These are phyloP conservation scores for Piedraia hortae DNA, from an alignment of 2,329 filamentous ascomycete species.

Conservation along the genomic window DNA sequence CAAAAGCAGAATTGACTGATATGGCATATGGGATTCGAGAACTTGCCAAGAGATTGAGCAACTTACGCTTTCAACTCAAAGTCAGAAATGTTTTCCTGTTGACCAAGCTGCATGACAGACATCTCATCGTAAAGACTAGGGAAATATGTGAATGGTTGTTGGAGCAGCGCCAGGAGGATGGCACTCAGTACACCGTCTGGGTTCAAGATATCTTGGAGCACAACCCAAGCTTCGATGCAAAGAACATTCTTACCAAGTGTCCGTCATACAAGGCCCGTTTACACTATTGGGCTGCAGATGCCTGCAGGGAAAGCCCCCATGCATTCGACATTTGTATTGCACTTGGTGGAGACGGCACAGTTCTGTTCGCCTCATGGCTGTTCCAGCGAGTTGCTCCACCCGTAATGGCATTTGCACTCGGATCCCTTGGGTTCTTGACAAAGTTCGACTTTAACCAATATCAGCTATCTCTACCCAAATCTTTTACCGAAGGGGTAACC, in stretches of 20 bases:
- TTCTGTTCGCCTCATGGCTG: constrained; percentile 85
- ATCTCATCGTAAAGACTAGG: constrained; percentile 48
- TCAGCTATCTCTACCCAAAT: constrained; percentile 35
- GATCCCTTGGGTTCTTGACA: constrained; percentile 79
- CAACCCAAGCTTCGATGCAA: constrained; percentile 44
- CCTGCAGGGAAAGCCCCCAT: constrained; percentile 54
- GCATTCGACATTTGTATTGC: constrained; percentile 86
- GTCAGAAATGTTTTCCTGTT: constrained; percentile 66
- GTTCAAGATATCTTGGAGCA: constrained; percentile 50
- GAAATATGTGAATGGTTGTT: constrained; percentile 62
- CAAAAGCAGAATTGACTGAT: constrained; percentile 78
- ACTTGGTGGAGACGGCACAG: constrained; percentile 63
- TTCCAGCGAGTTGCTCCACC: constrained; percentile 90
- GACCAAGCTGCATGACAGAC: constrained; percentile 73
- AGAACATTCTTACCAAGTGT: constrained; percentile 37
- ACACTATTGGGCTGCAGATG: constrained; percentile 56
- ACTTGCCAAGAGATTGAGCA: constrained; percentile 60
- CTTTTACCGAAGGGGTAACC: constrained; percentile 61
- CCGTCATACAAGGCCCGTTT: constrained; percentile 29
- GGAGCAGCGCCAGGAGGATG: constrained; percentile 28
- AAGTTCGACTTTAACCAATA: constrained; percentile 80
- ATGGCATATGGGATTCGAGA: constrained; percentile 94
- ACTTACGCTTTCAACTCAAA: constrained; percentile 54
- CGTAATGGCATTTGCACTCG: constrained; percentile 70
- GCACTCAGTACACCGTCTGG: constrained; percentile 44